Conservation (phyloP, 495 filamentous ascomycete species). For the Symbiotaphrina buchneri region DNA sequence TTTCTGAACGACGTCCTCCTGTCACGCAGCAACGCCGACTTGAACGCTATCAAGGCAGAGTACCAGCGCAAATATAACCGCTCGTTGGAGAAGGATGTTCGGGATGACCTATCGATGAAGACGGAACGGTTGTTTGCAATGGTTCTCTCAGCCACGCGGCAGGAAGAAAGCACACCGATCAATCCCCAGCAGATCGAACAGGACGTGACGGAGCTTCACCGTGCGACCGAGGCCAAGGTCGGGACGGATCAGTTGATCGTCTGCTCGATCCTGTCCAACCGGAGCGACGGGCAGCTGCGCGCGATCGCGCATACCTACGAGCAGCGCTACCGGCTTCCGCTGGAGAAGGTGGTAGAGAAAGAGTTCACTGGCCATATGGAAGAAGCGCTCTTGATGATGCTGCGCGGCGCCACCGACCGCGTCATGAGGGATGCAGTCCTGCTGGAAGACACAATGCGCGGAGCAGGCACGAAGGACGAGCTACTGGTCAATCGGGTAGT, state of each 20-base stretch:
- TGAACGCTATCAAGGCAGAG: conserved; percentile 53
- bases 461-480: conserved; percentile 68
- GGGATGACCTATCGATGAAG: conserved; percentile 60
- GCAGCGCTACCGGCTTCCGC: conserved; percentile 32
- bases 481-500: conserved; percentile 53
- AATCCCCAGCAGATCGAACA: conserved; percentile 43
- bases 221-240: conserved; percentile 42
- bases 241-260: conserved; percentile 59
- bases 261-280: conserved; percentile 46
- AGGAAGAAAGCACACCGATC: conserved; percentile 54
- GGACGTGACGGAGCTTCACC: conserved; percentile 50
- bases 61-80: conserved; percentile 42
- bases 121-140: conserved; percentile 63
- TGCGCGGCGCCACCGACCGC: conserved; percentile 54
- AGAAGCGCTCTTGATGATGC: conserved; percentile 54
- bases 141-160: conserved; percentile 43
- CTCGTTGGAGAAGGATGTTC: conserved; percentile 43
- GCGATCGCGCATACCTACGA: conserved; percentile 55
- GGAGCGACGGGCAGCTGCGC: conserved; percentile 57
- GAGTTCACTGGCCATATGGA: conserved; percentile 90
- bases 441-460: conserved; percentile 71
- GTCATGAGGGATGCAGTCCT: conserved; percentile 60
- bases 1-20: conserved; percentile 74
- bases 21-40: conserved; percentile 61
- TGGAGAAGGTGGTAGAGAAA: conserved; percentile 51